Base-by-base conservation (phyloP, 352 stramenopile species). In the Phytopythium aichiense region DNA sequence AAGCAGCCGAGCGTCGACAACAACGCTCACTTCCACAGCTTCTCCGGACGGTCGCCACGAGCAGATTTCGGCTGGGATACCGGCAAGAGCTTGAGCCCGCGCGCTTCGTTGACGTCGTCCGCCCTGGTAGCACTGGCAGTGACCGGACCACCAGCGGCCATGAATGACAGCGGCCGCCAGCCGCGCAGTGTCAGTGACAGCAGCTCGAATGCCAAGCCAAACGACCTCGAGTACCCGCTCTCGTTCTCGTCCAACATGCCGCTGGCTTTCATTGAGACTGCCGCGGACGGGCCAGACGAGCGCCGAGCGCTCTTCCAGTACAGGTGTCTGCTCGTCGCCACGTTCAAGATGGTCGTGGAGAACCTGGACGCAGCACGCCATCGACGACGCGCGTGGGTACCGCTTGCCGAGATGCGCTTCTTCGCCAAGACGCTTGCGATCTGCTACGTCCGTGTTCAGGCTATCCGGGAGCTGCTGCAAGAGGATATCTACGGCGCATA, bases 271-370 rank as follows among this genome's bases (percentile, higher is more conserved):
- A 16, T 43, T 7, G 54, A 60, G 25, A 77, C 60, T 25, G 61
- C 45, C 0, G 71, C 76, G 7, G 72, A 77, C 20, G 65, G 63
- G n/a, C 64, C 56, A 7, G 79, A 89, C 28, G 72, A 70, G 6
- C 76, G 84, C 54, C 69, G 72, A 8, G 78, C 89, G 50, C 64
- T 89, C 30, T 83, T 87, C 51, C 51, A 87, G 42, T 89, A 91
- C 56, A 68, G 82, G 2, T 89, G 79, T 46, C 63, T 88, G 18
- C 66, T 91, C 4, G 79, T 89, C n/a, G 79, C 79, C n/a, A 91
- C 79, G 1, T 91, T 88, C 66, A 87, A 89, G 68, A 79, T 87
- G 53, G 82, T 84, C 4, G 66, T 77, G 13, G 79, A 89, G 57
- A 89, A 73, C 56, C 69, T 91, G 22, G 79, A 91, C 22, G 66